Conservation (phyloP, 306 rosid species). For the Pyrus communis region DNA sequence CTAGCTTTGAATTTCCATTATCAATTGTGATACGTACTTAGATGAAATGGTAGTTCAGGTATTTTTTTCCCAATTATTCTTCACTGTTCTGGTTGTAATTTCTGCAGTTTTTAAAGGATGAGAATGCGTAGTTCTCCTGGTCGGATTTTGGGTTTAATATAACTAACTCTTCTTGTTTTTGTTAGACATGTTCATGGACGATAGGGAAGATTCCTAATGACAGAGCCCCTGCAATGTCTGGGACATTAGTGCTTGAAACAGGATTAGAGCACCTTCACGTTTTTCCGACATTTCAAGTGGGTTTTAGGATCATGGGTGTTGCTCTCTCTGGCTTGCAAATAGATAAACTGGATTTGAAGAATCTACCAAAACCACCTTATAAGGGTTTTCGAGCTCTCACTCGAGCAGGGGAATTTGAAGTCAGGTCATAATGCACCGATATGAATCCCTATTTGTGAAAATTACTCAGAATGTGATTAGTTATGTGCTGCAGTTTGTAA, state of each 20-base stretch:
- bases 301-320: constrained; percentile 74
- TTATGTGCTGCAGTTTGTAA: neutral
- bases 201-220: constrained; percentile 87
- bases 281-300: constrained; percentile 78
- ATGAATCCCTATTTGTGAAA: neutral
- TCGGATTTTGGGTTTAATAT: constrained; percentile 6
- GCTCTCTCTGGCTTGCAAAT: constrained; percentile 88
- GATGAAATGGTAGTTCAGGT: neutral
- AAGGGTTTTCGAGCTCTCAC: constrained; percentile 94
- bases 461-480: neutral
- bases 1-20: neutral
- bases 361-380: constrained; percentile 55
- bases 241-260: constrained; percentile 67
- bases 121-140: neutral
- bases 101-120: neutral
- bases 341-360: constrained; percentile 71
- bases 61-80: neutral
- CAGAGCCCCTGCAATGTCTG: constrained; percentile 85
- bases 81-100: neutral
- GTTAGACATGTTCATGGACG: constrained; percentile 82
- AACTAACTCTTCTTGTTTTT: neutral
- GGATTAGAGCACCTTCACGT: constrained; percentile 79
- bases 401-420: constrained; percentile 78
- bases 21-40: neutral
- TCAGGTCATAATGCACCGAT: constrained; percentile 38